phyloP scores from a whole-genome alignment of 306 rosid species.

The Macrotyloma uniflorum region DNA sequence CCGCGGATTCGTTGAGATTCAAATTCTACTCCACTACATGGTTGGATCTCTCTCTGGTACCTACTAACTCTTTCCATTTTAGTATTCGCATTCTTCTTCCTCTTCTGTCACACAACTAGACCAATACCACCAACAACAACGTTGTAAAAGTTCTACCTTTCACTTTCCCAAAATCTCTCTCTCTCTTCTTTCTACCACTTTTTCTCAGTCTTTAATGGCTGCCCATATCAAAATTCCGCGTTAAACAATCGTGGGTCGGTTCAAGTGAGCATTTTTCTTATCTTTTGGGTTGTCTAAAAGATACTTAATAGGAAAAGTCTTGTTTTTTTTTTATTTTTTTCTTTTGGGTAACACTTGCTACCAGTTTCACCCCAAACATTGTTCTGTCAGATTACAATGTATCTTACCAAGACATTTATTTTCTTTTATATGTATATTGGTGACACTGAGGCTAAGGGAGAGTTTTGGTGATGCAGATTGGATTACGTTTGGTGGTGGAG shows the following conservation, averaged over 20 bases:
- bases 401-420: constrained; percentile 3
- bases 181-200: constrained; percentile 42
- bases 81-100: constrained; percentile 58
- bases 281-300: constrained; percentile 69
- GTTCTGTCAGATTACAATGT: constrained; percentile 13
- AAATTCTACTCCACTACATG: too few species aligned
- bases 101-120: constrained; percentile 38
- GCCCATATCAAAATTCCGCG: constrained; percentile 51
- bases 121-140: constrained; percentile 43
- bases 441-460: constrained; percentile 4
- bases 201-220: constrained; percentile 76
- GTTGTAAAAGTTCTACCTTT: constrained; percentile 43
- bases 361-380: background rate
- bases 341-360: constrained; percentile 12
- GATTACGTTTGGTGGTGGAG: background rate
- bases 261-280: constrained; percentile 55
- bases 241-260: constrained; percentile 68
- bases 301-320: constrained; percentile 48
- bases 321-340: constrained; percentile 14
- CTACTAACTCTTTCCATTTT: too few species aligned
- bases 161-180: constrained; percentile 31
- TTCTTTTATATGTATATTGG: background rate
- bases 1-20: too few species aligned
- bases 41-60: too few species aligned
- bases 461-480: constrained; percentile 5